Conservation (phyloP, 345 rosid species). For the Jatropha curcas region DNA sequence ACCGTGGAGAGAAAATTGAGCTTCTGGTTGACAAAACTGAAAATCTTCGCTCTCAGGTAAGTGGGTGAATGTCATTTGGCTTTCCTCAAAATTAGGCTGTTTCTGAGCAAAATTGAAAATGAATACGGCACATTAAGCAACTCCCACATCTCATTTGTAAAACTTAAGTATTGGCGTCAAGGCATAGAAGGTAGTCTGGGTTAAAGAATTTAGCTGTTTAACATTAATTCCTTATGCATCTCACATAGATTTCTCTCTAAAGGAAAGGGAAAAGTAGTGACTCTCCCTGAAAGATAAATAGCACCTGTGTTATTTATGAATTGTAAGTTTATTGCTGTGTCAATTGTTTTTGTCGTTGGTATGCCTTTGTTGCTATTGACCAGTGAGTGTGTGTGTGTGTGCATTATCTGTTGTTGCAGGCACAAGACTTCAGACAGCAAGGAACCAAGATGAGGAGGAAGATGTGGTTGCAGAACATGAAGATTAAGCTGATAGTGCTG, state of each 20-base stretch:
- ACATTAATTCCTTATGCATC: neutral
- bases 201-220: neutral
- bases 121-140: neutral
- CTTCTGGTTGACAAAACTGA: slow-evolving; percentile 97
- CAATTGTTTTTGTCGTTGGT: neutral
- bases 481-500: slow-evolving; percentile 62
- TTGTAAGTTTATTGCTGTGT: neutral
- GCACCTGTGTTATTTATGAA: too few species aligned
- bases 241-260: too few species aligned
- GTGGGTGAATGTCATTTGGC: neutral
- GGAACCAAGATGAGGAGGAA: slow-evolving; percentile 70
- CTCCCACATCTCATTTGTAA: neutral
- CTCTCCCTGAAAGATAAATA: too few species aligned
- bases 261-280: too few species aligned
- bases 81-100: neutral
- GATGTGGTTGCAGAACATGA: slow-evolving; percentile 80
- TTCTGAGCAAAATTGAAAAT: neutral
- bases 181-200: neutral
- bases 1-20: slow-evolving; percentile 97
- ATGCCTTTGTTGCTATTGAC: neutral
- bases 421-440: slow-evolving; percentile 72
- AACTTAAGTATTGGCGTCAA: neutral
- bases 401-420: slow-evolving; percentile 34
- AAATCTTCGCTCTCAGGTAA: slow-evolving; percentile 89
- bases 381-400: too few species aligned